Evolutionary conservation across 139 green algal genomes (phyloP).

Genomic region (Limnomonas spitsbergensis): DNA sequence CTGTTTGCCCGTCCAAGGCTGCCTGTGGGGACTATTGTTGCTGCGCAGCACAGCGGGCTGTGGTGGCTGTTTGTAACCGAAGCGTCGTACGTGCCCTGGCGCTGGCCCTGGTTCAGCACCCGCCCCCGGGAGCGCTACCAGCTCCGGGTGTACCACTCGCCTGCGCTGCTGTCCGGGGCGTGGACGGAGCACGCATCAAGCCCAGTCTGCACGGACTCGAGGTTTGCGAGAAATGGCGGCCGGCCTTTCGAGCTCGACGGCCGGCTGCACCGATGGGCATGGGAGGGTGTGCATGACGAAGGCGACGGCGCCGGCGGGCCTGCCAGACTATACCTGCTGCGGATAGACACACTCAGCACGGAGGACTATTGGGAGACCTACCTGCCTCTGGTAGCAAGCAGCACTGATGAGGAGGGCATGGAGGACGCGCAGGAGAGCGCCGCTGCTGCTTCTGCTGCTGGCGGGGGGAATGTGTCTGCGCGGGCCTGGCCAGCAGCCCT

Average conservation of each 20-base stretch:
- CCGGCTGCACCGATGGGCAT: conserved; percentile 20
- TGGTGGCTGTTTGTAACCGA: not conserved
- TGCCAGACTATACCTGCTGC: not conserved
- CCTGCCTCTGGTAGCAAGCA: not conserved
- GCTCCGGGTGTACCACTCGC: not conserved
- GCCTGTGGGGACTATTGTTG: too few species aligned
- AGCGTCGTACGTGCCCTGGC: not conserved
- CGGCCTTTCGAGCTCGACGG: conserved; percentile 17
- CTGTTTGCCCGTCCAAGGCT: too few species aligned
- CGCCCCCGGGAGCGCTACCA: not conserved
- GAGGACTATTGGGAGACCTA: not conserved
- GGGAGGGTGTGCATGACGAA: not conserved
- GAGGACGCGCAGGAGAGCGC: not conserved
- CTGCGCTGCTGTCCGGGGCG: not conserved
- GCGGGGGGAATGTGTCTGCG: not conserved
- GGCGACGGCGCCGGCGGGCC: not conserved
- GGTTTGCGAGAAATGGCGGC: conserved; percentile 1
- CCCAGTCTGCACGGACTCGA: conserved; percentile 3
- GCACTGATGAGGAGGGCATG: not conserved
- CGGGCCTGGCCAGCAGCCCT: too few species aligned
- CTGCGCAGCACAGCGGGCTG: too few species aligned
- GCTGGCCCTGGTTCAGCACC: not conserved
- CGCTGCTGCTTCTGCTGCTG: not conserved
- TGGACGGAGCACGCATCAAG: conserved; percentile 24
- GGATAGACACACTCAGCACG: not conserved